These are phyloP conservation scores for Quercus cerris DNA, from an alignment of 306 rosid species.

Conservation along the genomic window DNA sequence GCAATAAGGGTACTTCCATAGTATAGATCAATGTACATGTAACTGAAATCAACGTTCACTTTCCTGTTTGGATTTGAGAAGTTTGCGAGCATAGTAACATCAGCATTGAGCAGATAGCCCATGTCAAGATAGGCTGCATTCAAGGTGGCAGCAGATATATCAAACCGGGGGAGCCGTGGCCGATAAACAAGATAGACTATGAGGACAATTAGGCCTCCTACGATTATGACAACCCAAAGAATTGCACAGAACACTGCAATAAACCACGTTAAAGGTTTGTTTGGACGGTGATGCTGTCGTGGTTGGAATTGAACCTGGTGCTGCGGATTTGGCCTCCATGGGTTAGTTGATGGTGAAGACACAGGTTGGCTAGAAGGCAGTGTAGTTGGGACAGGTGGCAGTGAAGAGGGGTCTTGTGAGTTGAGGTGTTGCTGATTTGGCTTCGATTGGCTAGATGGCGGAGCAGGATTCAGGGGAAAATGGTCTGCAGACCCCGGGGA, in stretches of 20 bases:
- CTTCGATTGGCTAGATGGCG: neutral
- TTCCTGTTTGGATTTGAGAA: constrained; percentile 92
- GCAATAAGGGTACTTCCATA: constrained; percentile 70
- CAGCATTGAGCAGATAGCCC: constrained; percentile 88
- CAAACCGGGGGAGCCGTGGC: constrained; percentile 71
- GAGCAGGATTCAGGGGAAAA: no score
- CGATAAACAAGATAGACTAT: constrained; percentile 79
- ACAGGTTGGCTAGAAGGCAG: neutral
- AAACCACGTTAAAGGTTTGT: constrained; percentile 52
- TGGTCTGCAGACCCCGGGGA: neutral
- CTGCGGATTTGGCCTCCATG: no score
- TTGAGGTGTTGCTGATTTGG: neutral
- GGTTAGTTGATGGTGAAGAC: no score
- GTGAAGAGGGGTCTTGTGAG: no score
- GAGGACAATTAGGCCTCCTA: constrained; percentile 74
- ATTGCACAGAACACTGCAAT: constrained; percentile 59
- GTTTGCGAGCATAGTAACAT: constrained; percentile 70
- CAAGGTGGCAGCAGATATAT: constrained; percentile 54
- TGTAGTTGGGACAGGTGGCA: no score
- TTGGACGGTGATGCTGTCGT: neutral
- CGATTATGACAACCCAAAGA: constrained; percentile 70
- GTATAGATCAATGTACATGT: constrained; percentile 49
- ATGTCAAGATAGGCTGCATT: constrained; percentile 91
- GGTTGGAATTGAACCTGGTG: no score
- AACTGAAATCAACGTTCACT: constrained; percentile 73